Percentiles rank a stretch among this genome's conserved stretches.
Conservation (phyloP, 2,329 filamentous ascomycete genomes). For the Diatrype stigma region DNA sequence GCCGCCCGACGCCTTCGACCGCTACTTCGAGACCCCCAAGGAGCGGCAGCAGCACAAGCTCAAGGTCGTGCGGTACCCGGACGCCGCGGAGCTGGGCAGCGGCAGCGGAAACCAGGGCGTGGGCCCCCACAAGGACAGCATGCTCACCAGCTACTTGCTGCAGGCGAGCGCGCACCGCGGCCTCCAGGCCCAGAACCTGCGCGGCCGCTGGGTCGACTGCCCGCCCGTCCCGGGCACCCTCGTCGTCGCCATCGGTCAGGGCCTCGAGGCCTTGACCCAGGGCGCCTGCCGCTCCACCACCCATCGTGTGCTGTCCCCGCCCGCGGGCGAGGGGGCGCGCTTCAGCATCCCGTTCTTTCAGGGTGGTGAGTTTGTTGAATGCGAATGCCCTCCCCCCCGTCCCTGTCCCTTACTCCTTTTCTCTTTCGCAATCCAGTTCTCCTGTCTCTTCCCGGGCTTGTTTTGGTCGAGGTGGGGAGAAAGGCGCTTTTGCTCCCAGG, state of each 20-base stretch:
- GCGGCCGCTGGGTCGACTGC: constrained; percentile 77
- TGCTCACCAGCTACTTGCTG: constrained; percentile 77
- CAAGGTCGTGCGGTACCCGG: constrained; percentile 85
- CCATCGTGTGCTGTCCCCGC: constrained; percentile 74
- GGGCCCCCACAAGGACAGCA: constrained; percentile 80
- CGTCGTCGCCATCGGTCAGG: constrained; percentile 84
- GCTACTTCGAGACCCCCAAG: constrained; percentile 66
- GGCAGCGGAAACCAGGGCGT: constrained; percentile 50
- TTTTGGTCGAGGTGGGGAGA: no score
- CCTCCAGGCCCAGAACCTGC: constrained; percentile 77
- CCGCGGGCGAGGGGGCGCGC: constrained; percentile 64
- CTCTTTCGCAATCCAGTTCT: no score
- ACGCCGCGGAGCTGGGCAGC: constrained; percentile 55
- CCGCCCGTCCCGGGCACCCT: constrained; percentile 71
- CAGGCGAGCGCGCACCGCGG: constrained; percentile 74
- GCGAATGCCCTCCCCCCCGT: no score
- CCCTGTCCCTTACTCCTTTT: no score
- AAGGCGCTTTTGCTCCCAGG: no score
- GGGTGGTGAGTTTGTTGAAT: no score
- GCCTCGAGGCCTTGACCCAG: constrained; percentile 77
- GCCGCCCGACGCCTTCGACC: constrained; percentile 63
- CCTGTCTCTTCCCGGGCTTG: no score
- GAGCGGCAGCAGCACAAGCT: constrained; percentile 75
- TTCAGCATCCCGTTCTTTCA: constrained; percentile 88
- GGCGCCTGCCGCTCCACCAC: constrained; percentile 81